Evolutionary conservation across 2,329 filamentous ascomycete genomes (phyloP).

Genomic region (Pseudonectria buxi): DNA sequence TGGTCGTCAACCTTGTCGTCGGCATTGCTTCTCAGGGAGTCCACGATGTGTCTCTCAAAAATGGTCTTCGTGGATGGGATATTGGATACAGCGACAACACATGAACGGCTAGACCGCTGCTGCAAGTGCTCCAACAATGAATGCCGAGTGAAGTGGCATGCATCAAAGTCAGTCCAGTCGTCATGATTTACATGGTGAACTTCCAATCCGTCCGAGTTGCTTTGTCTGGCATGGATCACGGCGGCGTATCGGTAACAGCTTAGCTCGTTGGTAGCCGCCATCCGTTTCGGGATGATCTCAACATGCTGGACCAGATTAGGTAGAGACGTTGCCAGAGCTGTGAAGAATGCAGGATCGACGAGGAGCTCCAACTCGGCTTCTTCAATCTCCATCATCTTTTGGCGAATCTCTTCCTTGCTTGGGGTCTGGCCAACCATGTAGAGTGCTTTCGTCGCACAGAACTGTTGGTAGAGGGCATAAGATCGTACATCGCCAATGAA

Average conservation of each 20-base stretch:
- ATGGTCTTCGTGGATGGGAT: slow-evolving; percentile 25
- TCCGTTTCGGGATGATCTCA: slow-evolving; percentile 23
- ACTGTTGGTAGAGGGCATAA: slow-evolving; percentile 10
- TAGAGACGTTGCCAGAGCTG: slow-evolving; percentile 2
- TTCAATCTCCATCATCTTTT: slow-evolving; percentile 8
- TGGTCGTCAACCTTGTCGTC: neutral
- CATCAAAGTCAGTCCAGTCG: slow-evolving; percentile 16
- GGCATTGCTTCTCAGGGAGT: slow-evolving; percentile 2
- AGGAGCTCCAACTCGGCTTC: slow-evolving; percentile 14
- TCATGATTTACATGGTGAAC: slow-evolving; percentile 4
- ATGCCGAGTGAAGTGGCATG: slow-evolving; percentile 2
- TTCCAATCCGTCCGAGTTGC: slow-evolving; percentile 4
- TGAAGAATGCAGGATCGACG: slow-evolving; percentile 21
- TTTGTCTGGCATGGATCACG: slow-evolving; percentile 12
- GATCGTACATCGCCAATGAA: slow-evolving; percentile 20
- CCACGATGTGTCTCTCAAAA: slow-evolving; percentile 18
- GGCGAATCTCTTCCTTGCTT: slow-evolving; percentile 5
- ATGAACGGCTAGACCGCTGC: neutral
- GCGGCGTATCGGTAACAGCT: slow-evolving; percentile 23
- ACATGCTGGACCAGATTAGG: slow-evolving; percentile 17
- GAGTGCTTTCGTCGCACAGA: slow-evolving; percentile 5
- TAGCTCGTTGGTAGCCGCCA: slow-evolving; percentile 24
- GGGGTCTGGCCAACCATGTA: too few species aligned
- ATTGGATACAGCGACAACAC: slow-evolving; percentile 13
- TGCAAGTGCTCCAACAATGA: slow-evolving; percentile 7